Percentiles rank a stretch among this genome's conserved stretches.
phyloP scores from a whole-genome alignment of 2,329 filamentous ascomycete species.

The Penicillium brevicompactum region DNA sequence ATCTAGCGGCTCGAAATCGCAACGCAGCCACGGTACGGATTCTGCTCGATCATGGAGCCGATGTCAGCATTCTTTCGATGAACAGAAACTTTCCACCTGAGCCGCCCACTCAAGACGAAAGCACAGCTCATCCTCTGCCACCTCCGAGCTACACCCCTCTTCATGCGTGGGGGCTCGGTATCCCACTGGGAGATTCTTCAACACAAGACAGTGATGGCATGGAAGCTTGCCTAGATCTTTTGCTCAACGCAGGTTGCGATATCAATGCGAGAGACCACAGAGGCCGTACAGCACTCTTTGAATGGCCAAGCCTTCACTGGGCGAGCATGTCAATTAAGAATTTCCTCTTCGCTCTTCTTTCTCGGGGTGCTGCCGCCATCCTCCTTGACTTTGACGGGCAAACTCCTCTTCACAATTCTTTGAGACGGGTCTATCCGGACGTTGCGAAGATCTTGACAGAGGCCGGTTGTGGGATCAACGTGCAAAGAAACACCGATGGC shows the following conservation, averaged over 20 bases:
- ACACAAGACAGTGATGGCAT: neutral
- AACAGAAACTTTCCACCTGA: neutral
- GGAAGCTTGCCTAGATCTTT: neutral
- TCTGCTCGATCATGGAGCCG: neutral
- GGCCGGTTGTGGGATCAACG: neutral
- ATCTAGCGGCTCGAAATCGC: neutral
- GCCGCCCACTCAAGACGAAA: neutral
- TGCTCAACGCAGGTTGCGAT: neutral
- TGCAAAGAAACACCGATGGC: neutral
- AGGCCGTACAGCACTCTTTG: neutral
- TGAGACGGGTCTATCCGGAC: neutral
- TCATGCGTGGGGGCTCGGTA: neutral
- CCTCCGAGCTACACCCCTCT: neutral
- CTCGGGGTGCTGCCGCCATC: neutral
- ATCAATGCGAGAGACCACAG: neutral
- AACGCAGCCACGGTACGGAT: neutral
- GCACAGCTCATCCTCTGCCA: neutral
- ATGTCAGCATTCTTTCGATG: neutral
- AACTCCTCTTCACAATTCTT: neutral
- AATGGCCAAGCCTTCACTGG: neutral
- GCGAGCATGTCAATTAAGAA: neutral
- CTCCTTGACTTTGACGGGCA: neutral
- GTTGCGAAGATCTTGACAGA: neutral
- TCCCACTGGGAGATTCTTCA: neutral
- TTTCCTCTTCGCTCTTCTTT: neutral